Conservation (phyloP, 768 basidiomycete genomes). For the Russula griseocarnosa region DNA sequence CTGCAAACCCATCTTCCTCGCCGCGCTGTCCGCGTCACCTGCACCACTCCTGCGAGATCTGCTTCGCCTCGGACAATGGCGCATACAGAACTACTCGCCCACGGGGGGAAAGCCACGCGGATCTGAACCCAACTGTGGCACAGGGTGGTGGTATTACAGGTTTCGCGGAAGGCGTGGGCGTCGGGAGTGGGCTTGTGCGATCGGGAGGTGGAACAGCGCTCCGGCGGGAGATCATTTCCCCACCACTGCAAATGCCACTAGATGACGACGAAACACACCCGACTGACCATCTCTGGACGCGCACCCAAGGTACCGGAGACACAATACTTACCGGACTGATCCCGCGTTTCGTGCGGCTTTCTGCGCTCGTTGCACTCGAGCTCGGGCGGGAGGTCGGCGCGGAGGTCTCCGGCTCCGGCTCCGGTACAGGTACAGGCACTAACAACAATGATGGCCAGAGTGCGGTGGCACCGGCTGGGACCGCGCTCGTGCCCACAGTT, state of each 20-base stretch:
- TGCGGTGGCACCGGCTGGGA: no score
- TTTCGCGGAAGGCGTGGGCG: slow-evolving; percentile 71
- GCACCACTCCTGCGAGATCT: slow-evolving; percentile 70
- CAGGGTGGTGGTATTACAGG: slow-evolving; percentile 57
- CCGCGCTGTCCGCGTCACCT: slow-evolving; percentile 71
- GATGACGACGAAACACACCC: background rate
- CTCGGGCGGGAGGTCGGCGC: slow-evolving; percentile 60
- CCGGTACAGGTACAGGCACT: background rate
- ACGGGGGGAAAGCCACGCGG: slow-evolving; percentile 13
- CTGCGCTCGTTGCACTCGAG: slow-evolving; percentile 74
- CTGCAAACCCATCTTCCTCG: slow-evolving; percentile 57
- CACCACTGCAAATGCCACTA: background rate
- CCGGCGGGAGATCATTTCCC: slow-evolving; percentile 42
- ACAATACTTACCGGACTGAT: slow-evolving; percentile 64
- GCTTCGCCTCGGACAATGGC: slow-evolving; percentile 54
- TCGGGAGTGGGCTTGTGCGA: slow-evolving; percentile 64
- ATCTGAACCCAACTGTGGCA: slow-evolving; percentile 22
- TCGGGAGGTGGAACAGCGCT: slow-evolving; percentile 58
- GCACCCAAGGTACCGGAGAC: slow-evolving; percentile 48
- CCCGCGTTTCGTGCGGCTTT: slow-evolving; percentile 68
- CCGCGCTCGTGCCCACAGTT: slow-evolving; percentile 61
- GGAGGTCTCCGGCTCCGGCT: slow-evolving; percentile 23
- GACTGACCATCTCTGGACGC: slow-evolving; percentile 1
- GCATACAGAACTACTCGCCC: slow-evolving; percentile 28
- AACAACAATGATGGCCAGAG: background rate